phyloP scores from a whole-genome alignment of 1,284 basidiomycete genomes.

The Ganoderma lingzhi region DNA sequence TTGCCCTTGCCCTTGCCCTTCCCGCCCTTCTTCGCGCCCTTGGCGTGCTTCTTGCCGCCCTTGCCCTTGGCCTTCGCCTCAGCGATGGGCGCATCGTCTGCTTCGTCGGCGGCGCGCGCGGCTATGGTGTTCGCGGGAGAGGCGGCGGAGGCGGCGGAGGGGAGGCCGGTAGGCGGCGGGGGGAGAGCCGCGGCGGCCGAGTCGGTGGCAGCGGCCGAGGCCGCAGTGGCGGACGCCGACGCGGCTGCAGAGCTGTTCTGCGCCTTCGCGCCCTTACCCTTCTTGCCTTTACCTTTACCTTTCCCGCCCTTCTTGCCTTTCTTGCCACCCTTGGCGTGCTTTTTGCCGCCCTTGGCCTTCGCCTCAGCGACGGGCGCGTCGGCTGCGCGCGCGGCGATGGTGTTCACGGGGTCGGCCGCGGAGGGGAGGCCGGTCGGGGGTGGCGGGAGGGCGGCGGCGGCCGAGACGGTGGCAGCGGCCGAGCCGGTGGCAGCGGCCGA shows the following conservation, averaged over 20 bases:
- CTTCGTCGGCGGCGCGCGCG: not conserved
- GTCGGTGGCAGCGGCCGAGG: not conserved
- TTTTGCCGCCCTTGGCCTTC: not conserved
- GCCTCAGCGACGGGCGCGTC: not conserved
- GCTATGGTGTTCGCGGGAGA: not conserved
- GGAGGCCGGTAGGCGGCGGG: not conserved
- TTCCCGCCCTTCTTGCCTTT: not conserved
- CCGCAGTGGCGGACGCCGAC: not conserved
- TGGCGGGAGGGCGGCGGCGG: not conserved
- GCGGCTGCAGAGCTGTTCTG: constrained; percentile 9
- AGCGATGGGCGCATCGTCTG: not conserved
- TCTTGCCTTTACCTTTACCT: not conserved
- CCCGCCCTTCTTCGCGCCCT: constrained; percentile 9
- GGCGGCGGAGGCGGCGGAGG: too few relatives aligned
- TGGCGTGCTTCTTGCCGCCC: not conserved
- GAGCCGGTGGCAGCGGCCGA: constrained; percentile 11
- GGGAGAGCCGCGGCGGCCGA: too few relatives aligned
- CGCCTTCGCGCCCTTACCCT: too few relatives aligned
- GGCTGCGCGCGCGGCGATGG: constrained; percentile 3
- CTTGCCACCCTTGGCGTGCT: constrained; percentile 5
- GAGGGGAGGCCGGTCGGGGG: not conserved
- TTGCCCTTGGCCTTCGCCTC: not conserved
- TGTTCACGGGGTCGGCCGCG: not conserved
- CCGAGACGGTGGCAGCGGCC: not conserved
- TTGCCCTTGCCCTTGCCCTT: not conserved